Evolutionary conservation across 148 eudicot genomes (phyloP).

Genomic region (Vaccinium myrtillus): DNA sequence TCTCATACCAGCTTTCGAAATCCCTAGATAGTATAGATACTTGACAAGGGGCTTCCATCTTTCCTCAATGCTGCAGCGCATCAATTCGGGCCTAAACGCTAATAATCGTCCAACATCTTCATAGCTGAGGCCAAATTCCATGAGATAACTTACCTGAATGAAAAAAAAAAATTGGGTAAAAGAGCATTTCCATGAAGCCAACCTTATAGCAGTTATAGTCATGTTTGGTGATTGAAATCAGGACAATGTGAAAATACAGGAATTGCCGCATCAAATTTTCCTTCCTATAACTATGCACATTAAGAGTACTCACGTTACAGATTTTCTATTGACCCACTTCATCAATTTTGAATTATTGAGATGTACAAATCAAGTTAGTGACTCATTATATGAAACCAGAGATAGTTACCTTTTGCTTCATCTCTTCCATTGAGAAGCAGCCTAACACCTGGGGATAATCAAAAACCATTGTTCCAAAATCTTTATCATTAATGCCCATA

Average conservation of each 20-base stretch:
- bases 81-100: conserved; percentile 82
- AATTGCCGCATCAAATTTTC: neutral
- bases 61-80: conserved; percentile 87
- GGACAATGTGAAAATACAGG: neutral
- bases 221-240: conserved; percentile 1
- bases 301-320: neutral
- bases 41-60: conserved; percentile 87
- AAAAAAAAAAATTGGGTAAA: neutral
- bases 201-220: neutral
- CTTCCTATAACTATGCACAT: neutral
- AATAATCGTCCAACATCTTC: conserved; percentile 81
- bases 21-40: conserved; percentile 84
- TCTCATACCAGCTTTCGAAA: conserved; percentile 77
- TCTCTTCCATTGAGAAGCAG: conserved; percentile 70
- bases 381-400: neutral
- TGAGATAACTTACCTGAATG: conserved; percentile 69
- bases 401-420: conserved; percentile 72
- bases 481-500: conserved; percentile 87
- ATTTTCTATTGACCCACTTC: neutral
- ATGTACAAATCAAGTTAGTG: neutral
- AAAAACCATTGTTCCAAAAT: conserved; percentile 96
- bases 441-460: conserved; percentile 90
- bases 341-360: neutral
- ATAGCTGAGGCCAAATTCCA: conserved; percentile 75
- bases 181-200: neutral